Conservation (phyloP, 768 basidiomycete species). For the Agaricus bisporus region DNA sequence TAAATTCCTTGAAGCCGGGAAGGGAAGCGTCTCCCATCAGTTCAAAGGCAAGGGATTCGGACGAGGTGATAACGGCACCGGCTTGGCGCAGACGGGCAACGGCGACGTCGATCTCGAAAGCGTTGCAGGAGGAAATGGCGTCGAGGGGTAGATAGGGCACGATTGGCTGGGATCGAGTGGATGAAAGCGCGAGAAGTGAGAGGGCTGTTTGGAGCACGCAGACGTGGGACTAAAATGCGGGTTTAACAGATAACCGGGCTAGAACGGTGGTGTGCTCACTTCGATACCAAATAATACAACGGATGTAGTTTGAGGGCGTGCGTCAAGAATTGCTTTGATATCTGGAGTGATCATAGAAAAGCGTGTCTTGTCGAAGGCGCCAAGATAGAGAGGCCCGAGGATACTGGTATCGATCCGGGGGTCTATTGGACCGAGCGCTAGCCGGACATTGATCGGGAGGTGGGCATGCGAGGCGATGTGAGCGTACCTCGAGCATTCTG, state of each 20-base stretch:
- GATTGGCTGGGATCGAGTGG: constrained; percentile 10
- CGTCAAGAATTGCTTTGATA: constrained; percentile 43
- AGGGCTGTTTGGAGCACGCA: constrained; percentile 84
- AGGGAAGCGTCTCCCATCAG: constrained; percentile 59
- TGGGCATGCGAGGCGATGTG: not conserved
- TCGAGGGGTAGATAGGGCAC: constrained; percentile 65
- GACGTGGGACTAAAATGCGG: constrained; percentile 64
- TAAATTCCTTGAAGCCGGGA: constrained; percentile 67
- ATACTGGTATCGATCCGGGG: constrained; percentile 51
- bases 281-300: constrained; percentile 87
- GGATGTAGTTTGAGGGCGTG: constrained; percentile 42
- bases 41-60: constrained; percentile 77
- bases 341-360: constrained; percentile 85
- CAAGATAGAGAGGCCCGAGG: constrained; percentile 52
- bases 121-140: constrained; percentile 77
- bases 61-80: constrained; percentile 76
- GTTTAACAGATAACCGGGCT: not conserved
- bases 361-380: constrained; percentile 65
- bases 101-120: constrained; percentile 73
- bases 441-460: not conserved
- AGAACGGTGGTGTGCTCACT: constrained; percentile 33
- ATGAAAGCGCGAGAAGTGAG: constrained; percentile 46
- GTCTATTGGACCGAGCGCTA: constrained; percentile 66
- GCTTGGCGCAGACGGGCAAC: constrained; percentile 60
- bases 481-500: constrained; percentile 73